Evolutionary conservation across 2,329 filamentous ascomycete species (phyloP).

Genomic region (Leptoxyphium fumago): DNA sequence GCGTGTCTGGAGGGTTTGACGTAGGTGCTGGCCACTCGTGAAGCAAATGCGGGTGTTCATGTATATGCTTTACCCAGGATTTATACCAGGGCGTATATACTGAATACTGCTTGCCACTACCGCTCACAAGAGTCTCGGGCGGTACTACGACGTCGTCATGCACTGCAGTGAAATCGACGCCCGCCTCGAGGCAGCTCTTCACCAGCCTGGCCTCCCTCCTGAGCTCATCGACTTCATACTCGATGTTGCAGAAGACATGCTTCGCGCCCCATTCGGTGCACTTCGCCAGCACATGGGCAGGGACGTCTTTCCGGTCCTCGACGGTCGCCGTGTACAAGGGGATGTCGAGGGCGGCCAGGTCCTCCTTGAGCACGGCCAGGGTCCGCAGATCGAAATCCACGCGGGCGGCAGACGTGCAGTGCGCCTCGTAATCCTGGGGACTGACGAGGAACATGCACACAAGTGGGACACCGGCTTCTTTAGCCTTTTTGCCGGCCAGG

Average conservation of each 20-base stretch:
- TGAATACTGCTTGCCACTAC: constrained; percentile 62
- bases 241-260: constrained; percentile 69
- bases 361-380: constrained; percentile 47
- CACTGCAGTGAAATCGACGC: constrained; percentile 53
- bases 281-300: constrained; percentile 46
- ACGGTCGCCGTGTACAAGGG: constrained; percentile 64
- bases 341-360: constrained; percentile 57
- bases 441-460: constrained; percentile 67
- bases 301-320: constrained; percentile 47
- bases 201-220: constrained; percentile 59
- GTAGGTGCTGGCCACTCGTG: constrained; percentile 44
- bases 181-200: constrained; percentile 43
- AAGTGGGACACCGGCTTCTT: constrained; percentile 52
- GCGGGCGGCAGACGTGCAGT: constrained; percentile 55
- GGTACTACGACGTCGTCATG: constrained; percentile 75
- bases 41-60: constrained; percentile 53
- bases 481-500: constrained; percentile 52
- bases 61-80: constrained; percentile 59
- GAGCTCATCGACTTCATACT: constrained; percentile 86
- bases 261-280: constrained; percentile 57
- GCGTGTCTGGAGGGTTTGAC: constrained; percentile 37
- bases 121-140: constrained; percentile 52
- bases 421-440: constrained; percentile 72
- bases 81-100: constrained; percentile 77
- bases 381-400: constrained; percentile 73